These are phyloP conservation scores for Globisporangium camurandrum DNA, from an alignment of 352 stramenopile species.

Conservation along the genomic window DNA sequence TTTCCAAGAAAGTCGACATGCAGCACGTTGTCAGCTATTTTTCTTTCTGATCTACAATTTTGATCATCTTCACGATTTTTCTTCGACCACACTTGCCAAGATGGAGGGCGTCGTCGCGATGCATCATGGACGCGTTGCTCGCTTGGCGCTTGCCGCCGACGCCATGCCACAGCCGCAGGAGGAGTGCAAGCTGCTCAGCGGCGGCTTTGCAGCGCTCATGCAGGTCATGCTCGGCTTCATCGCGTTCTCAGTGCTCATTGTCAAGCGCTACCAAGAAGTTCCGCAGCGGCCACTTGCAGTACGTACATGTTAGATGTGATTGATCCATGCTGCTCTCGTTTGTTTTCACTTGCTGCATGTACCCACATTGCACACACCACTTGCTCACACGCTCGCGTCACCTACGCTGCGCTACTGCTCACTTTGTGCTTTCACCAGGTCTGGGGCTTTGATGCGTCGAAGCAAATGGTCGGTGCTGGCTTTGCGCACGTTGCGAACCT, in stretches of 20 bases:
- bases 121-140: background rate
- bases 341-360: background rate
- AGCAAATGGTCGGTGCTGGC: conserved; percentile 80
- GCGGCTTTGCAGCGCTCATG: conserved; percentile 64
- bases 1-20: too few relatives aligned
- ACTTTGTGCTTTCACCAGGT: conserved; percentile 23
- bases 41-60: too few relatives aligned
- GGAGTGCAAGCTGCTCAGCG: conserved; percentile 81
- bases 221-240: conserved; percentile 77
- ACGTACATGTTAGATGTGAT: conserved; percentile 7
- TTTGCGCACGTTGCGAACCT: conserved; percentile 83
- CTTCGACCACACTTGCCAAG: too few relatives aligned
- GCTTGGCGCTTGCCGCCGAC: background rate
- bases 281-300: conserved; percentile 71
- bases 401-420: background rate
- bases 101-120: too few relatives aligned
- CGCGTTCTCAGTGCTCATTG: conserved; percentile 69
- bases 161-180: conserved; percentile 20
- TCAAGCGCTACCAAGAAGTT: conserved; percentile 69
- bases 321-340: too few relatives aligned
- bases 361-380: background rate
- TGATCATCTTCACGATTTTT: too few relatives aligned
- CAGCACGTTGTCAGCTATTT: too few relatives aligned
- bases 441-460: conserved; percentile 81
- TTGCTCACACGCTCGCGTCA: too few relatives aligned